Conservation (phyloP, 495 filamentous ascomycete species). For the Aspergillus sclerotioniger region DNA sequence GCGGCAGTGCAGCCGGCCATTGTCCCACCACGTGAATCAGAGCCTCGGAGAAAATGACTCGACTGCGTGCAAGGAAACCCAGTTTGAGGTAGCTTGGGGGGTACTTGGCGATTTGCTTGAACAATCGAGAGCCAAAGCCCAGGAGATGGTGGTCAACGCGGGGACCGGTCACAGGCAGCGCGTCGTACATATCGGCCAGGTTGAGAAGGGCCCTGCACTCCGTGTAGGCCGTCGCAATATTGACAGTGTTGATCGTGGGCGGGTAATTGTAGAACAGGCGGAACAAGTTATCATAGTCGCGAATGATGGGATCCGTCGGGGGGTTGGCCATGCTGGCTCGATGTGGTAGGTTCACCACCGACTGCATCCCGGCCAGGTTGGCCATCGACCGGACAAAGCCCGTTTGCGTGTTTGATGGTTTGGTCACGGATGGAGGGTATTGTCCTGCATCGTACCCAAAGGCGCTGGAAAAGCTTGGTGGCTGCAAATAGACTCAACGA, state of each 20-base stretch:
- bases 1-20: constrained; percentile 78
- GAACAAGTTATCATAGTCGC: constrained; percentile 91
- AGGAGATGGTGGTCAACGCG: constrained; percentile 91
- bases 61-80: constrained; percentile 77
- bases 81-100: constrained; percentile 87
- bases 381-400: constrained; percentile 87
- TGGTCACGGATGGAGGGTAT: constrained; percentile 53
- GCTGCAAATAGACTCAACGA: constrained; percentile 25
- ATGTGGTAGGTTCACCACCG: constrained; percentile 45
- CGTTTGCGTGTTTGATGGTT: constrained; percentile 47
- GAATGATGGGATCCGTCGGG: constrained; percentile 66
- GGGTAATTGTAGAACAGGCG: constrained; percentile 91
- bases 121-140: constrained; percentile 82
- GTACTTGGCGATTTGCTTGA: constrained; percentile 94
- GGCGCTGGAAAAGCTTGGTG: constrained; percentile 45
- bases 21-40: constrained; percentile 89
- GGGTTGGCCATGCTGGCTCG: constrained; percentile 34
- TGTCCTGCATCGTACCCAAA: constrained; percentile 48
- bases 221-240: constrained; percentile 85
- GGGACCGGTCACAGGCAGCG: constrained; percentile 78
- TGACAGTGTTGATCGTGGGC: constrained; percentile 73
- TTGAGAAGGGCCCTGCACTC: constrained; percentile 85
- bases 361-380: constrained; percentile 61
- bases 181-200: constrained; percentile 89
- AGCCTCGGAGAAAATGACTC: constrained; percentile 86